Evolutionary conservation across 441 rosid species (phyloP).

Genomic region (Pelargonium cotyledonis): DNA sequence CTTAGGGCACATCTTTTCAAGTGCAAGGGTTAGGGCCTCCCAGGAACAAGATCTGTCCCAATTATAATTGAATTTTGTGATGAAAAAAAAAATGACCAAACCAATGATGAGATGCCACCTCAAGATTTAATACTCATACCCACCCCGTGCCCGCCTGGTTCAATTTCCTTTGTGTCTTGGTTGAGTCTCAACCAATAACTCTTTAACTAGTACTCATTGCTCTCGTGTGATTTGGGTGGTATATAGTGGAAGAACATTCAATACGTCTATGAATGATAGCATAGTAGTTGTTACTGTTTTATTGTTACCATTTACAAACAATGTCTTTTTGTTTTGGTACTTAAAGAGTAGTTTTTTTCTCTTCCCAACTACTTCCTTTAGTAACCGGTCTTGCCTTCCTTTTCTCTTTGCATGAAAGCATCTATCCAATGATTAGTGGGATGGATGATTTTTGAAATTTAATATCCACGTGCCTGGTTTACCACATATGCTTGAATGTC

Average conservation of each 20-base stretch:
- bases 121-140: too few species aligned
- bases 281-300: not conserved
- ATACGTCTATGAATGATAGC: not conserved
- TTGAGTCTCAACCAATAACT: too few species aligned
- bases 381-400: not conserved
- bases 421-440: not conserved
- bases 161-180: too few species aligned
- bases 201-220: too few species aligned
- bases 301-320: not conserved
- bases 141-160: too few species aligned
- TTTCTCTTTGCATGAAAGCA: not conserved
- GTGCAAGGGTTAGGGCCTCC: not conserved
- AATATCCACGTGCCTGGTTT: not conserved
- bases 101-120: too few species aligned
- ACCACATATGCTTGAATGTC: not conserved
- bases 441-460: not conserved
- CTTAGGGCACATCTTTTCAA: not conserved
- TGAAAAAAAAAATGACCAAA: too few species aligned
- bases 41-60: not conserved
- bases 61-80: not conserved
- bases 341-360: not conserved
- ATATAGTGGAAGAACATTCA: not conserved
- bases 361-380: not conserved
- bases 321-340: not conserved
- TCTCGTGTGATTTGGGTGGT: not conserved